Percentiles rank a stretch among this genome's conserved stretches.
Evolutionary conservation across 2,329 filamentous ascomycete species (phyloP).

Genomic region (Pezicula radicicola): DNA sequence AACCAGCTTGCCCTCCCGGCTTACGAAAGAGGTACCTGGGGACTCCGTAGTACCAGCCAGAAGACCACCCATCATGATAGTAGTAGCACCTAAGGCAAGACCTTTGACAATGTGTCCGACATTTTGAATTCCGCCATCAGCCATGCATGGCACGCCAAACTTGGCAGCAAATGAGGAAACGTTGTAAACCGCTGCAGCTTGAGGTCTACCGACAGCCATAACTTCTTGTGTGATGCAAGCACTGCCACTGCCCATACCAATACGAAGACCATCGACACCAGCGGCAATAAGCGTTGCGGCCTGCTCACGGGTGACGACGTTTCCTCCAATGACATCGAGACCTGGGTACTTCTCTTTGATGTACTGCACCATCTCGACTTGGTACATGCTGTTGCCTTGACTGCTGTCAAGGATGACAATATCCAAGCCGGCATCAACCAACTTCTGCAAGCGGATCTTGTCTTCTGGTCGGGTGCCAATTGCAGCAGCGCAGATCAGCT

Average conservation of each 20-base stretch:
- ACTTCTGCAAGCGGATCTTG: constrained; percentile 78
- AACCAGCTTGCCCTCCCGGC: constrained; percentile 93
- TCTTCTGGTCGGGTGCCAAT: constrained; percentile 95
- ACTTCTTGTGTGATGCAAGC: constrained; percentile 99
- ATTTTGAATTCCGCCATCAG: constrained; percentile 96
- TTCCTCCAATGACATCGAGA: constrained; percentile 95
- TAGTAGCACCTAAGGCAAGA: constrained; percentile 87
- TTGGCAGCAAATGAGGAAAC: constrained; percentile 85
- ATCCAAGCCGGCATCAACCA: constrained; percentile 93
- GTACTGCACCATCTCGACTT: constrained; percentile 97
- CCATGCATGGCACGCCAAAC: constrained; percentile 97
- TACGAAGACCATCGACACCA: constrained; percentile 92
- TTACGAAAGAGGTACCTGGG: constrained; percentile 94
- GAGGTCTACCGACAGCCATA: constrained; percentile 96
- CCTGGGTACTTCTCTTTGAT: constrained; percentile 82
- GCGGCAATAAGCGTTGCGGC: constrained; percentile 88
- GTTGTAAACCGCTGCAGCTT: constrained; percentile 88
- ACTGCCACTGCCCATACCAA: constrained; percentile 97
- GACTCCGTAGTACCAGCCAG: constrained; percentile 97
- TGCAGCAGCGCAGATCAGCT: constrained; percentile 91
- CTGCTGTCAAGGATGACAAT: constrained; percentile 94
- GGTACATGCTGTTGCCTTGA: constrained; percentile 98
- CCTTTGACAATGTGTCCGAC: constrained; percentile 99
- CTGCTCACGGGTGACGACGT: constrained; percentile 97
- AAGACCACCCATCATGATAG: constrained; percentile 99